Base-by-base conservation (phyloP, 176 grass and related monocot genomes). In the Rhynchospora tenuis region DNA sequence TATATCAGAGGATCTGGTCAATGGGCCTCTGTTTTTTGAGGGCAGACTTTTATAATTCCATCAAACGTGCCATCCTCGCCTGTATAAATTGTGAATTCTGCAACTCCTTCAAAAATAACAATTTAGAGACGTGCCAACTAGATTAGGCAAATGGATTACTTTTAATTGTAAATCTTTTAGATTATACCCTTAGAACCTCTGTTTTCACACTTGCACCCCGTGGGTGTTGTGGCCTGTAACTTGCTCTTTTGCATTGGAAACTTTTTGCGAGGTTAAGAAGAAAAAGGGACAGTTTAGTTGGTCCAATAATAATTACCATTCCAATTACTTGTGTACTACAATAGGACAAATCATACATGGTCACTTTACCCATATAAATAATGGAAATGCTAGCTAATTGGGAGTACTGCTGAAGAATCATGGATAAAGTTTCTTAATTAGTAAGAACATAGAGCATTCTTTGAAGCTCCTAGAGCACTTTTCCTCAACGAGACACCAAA, bases 41-140 rank as follows among this genome's bases (percentile, higher is more conserved):
- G 62, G 24, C 15, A 45, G 54, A 80, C 27, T 80, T 62, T 80
- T 27, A 9, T 7, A 52, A 0, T 82, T 82, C 43, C 58, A 46
- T 12, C 38, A 82, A 82, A 64, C 79, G 79, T 82, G 79, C 59
- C 22, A 65, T 64, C 79, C 79, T 62, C 79, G 38, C 62, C 12
- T 82, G 58, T 64, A 64, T 82, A 52, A 70, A 64, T 50, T 82
- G 33, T 65, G 59, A 10, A 81, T 81, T 13, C 20, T 63, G 20
- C 22, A 22, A 46, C 9, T 73, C 29, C 2, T 19, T 11, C 20
- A 23, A 23, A 15, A 46, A 81, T 8, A 64, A 63, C 4, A 82
- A 66, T 11, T 82, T 45, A 31, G 38, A 48, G 79, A 82, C 79
- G 60, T 81, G 79, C 59, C 59, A 79, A 65, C 20, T 64, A 16